Base-by-base conservation (phyloP, 2,329 filamentous ascomycete species). In the Fusarium goolgardi region DNA sequence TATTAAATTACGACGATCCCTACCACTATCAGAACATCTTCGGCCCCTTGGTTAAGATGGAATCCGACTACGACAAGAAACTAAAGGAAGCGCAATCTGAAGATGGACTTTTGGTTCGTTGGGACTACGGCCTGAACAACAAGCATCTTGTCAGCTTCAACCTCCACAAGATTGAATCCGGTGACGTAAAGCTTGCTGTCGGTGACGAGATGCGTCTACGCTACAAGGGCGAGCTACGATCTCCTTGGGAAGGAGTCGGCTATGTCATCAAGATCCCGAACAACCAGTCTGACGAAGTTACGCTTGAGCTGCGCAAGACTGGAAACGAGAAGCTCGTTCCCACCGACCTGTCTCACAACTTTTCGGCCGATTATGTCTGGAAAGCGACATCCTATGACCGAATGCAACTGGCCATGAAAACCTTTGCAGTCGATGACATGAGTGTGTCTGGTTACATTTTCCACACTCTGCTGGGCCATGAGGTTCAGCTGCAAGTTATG, bases 191-290 rank as follows among this genome's bases (percentile, higher is more conserved):
- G 81, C 86, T 99, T 72, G 96, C 96, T 4, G 96, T 99, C 21
- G 96, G 96, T 65, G 96, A 99, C 76, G 96, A 99, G 79, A 99
- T 99, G 96, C 91, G 96, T 43, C 84, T 99, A 67, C 93, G 96
- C 72, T 99, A 99, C 81, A 96, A 93, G 71, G 96, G 96, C 71
- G 96, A 98, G 79, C 84, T 99, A 50, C 92, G 94, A 41, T 87
- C 92, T 16, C 89, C 93, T 61, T 99, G 96, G 96, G 96, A 99
- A 78, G 96, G 96, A 37, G 96, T 99, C 34, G 96, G 96, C 69
- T 99, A 99, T 79, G 96, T 99, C 64, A 94, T 98, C 82, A 99
- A 99, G 82, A 98, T 99, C 63, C 96, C 96, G 23, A 98, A 99
- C 85, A 98, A 98, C 80, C 94, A 97, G 82, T 97, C 94, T 16